phyloP scores from a whole-genome alignment of 257 asterid genomes.

The Jasminum sambac region DNA sequence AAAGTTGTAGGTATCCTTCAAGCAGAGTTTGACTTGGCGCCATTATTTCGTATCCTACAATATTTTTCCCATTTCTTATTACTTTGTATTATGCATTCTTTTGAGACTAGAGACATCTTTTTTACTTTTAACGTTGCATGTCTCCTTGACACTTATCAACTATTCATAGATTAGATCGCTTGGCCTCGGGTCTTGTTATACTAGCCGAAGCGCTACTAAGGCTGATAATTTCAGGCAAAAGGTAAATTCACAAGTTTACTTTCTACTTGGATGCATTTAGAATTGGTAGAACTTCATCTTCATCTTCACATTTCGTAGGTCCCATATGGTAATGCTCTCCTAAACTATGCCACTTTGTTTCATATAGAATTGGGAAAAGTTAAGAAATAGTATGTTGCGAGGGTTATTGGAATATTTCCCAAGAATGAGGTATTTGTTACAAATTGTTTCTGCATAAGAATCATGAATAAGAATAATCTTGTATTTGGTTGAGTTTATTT shows the following conservation, averaged over 20 bases:
- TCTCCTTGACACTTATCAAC: constrained; percentile 68
- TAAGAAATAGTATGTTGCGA: constrained; percentile 83
- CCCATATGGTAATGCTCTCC: background rate
- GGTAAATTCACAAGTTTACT: constrained; percentile 31
- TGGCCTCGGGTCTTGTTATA: constrained; percentile 97
- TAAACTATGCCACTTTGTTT: constrained; percentile 20
- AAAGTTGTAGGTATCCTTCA: constrained; percentile 88
- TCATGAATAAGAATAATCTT: background rate
- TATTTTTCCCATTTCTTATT: constrained; percentile 7
- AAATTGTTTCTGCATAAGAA: background rate
- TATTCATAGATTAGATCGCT: constrained; percentile 89
- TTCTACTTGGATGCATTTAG: no score
- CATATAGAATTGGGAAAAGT: constrained; percentile 88
- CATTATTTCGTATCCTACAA: constrained; percentile 87
- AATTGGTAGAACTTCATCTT: no score
- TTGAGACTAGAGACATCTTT: background rate
- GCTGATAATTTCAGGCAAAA: constrained; percentile 94
- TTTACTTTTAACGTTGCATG: constrained; percentile 11
- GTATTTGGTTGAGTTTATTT: constrained; percentile 13
- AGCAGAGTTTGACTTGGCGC: constrained; percentile 90
- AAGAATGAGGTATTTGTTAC: constrained; percentile 67
- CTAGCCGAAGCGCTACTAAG: constrained; percentile 80
- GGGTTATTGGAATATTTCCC: constrained; percentile 84
- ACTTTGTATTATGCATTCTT: no score
- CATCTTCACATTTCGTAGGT: no score